These are phyloP conservation scores for Candida argentea DNA, from an alignment of 805 yeast species.

Conservation along the genomic window DNA sequence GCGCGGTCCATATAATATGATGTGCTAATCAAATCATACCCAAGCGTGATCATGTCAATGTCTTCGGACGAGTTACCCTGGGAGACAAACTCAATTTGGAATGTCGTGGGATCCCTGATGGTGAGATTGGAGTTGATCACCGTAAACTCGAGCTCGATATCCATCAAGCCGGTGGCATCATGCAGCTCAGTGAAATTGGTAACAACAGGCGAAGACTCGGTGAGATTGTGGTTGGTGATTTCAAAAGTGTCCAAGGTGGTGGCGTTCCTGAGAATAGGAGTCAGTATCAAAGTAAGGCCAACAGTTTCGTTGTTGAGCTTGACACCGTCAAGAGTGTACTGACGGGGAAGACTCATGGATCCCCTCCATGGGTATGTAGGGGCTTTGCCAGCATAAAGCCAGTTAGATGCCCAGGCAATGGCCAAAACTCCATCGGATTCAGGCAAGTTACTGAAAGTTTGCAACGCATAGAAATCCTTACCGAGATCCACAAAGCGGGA, in stretches of 20 bases:
- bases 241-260: background rate
- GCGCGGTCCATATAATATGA: constrained; percentile 18
- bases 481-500: constrained; percentile 23
- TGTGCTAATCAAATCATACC: constrained; percentile 12
- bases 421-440: constrained; percentile 21
- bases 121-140: background rate
- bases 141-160: background rate
- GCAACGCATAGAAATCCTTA: constrained; percentile 32
- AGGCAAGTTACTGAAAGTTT: constrained; percentile 17
- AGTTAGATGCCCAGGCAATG: constrained; percentile 34
- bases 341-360: constrained; percentile 25
- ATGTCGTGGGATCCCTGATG: background rate
- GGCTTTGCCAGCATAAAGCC: constrained; percentile 28
- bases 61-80: background rate
- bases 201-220: background rate
- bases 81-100: background rate
- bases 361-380: constrained; percentile 28
- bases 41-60: constrained; percentile 12
- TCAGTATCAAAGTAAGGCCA: constrained; percentile 7
- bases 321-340: constrained; percentile 14
- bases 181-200: background rate
- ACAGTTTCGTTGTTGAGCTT: constrained; percentile 14
- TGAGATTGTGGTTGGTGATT: background rate
- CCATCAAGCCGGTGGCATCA: background rate
- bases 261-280: background rate